These are phyloP conservation scores for Kodamaea kakaduensis DNA, from an alignment of 805 yeast species.

Conservation along the genomic window DNA sequence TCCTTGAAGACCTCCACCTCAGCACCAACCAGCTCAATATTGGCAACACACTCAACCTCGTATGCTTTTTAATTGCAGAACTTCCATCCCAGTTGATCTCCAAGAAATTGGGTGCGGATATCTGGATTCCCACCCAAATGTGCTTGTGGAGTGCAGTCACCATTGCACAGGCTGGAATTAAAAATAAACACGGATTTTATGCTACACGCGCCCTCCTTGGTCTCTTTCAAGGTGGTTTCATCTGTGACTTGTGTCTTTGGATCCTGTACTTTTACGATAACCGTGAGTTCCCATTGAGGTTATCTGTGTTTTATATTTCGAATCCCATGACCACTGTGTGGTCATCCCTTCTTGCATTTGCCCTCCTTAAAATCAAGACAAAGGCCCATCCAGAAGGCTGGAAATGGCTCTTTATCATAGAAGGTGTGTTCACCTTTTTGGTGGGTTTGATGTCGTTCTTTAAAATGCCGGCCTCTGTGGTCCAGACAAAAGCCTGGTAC, in stretches of 20 bases:
- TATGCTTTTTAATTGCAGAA: conserved; percentile 22
- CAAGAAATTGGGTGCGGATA: conserved; percentile 23
- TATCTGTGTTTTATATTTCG: conserved; percentile 59
- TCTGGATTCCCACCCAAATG: conserved; percentile 24
- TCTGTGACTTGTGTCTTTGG: conserved; percentile 62
- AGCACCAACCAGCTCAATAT: conserved; percentile 22
- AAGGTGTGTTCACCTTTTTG: conserved; percentile 19
- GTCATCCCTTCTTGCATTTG: conserved; percentile 48
- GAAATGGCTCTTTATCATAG: conserved; percentile 25
- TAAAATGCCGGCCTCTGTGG: conserved; percentile 53
- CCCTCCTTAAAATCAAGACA: conserved; percentile 44
- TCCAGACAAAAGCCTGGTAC: conserved; percentile 20
- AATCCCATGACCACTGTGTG: conserved; percentile 45
- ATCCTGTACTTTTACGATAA: conserved; percentile 63
- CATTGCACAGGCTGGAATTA: conserved; percentile 18
- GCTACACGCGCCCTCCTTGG: conserved; percentile 23
- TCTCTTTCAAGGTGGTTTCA: conserved; percentile 29
- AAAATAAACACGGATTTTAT: conserved; percentile 17
- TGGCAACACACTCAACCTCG: conserved; percentile 21
- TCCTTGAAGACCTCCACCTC: conserved; percentile 19
- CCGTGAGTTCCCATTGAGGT: conserved; percentile 53
- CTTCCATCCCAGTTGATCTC: conserved; percentile 25
- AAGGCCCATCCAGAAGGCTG: conserved; percentile 16
- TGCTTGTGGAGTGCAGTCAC: conserved; percentile 23
- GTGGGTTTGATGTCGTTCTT: conserved; percentile 21